These are phyloP conservation scores for sunflower (Helianthus annuus) DNA, from an alignment of 129 eudicot species.

Conservation along the genomic window DNA sequence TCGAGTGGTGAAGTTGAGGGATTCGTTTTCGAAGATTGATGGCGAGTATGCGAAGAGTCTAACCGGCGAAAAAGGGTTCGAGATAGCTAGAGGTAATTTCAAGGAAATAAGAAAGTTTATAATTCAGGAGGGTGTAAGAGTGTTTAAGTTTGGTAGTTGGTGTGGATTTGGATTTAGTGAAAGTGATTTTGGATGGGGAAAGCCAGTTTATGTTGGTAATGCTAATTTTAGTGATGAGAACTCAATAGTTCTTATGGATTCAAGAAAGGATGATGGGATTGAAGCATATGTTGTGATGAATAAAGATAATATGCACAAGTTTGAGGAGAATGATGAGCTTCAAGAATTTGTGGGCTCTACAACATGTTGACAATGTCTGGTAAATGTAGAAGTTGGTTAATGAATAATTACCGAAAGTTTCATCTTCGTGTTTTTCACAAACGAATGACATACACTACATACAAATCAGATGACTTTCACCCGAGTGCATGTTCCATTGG, in stretches of 20 bases:
- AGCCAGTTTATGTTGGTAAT: conserved; percentile 43
- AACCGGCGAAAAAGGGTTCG: conserved; percentile 45
- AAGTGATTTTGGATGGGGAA: conserved; percentile 59
- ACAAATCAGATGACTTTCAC: too few relatives aligned
- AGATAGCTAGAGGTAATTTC: conserved; percentile 43
- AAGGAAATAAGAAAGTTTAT: conserved; percentile 31
- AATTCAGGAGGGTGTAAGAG: conserved; percentile 29
- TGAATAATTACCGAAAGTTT: background rate
- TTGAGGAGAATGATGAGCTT: conserved; percentile 36
- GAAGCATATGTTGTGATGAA: conserved; percentile 57
- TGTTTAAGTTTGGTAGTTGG: conserved; percentile 50
- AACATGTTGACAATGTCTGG: background rate
- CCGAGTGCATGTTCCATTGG: too few relatives aligned
- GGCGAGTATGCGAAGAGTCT: conserved; percentile 24
- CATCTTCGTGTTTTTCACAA: background rate
- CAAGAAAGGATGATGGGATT: conserved; percentile 35
- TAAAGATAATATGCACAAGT: conserved; percentile 39
- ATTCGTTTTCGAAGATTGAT: conserved; percentile 40
- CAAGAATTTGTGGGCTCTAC: conserved; percentile 18
- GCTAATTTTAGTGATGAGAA: conserved; percentile 33
- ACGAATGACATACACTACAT: too few relatives aligned
- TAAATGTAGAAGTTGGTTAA: background rate
- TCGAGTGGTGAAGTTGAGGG: conserved; percentile 43
- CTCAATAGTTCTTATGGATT: conserved; percentile 33
- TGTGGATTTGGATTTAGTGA: conserved; percentile 44